Percentiles rank a stretch among this genome's conserved stretches.
Conservation (phyloP, 2,329 filamentous ascomycete species). For the Paecilomyces niveus region DNA sequence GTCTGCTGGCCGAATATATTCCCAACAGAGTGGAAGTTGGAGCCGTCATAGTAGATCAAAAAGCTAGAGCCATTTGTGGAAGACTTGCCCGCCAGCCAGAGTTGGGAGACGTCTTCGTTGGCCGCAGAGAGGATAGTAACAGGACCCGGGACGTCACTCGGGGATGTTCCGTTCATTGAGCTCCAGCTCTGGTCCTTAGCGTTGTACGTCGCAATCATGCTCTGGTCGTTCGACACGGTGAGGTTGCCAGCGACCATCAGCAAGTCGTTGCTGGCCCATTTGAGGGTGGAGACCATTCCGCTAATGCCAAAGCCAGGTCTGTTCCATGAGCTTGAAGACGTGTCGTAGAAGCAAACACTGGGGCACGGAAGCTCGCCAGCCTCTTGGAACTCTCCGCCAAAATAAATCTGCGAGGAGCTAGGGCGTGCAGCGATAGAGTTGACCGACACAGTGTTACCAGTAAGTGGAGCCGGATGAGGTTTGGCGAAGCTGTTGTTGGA, state of each 20-base stretch:
- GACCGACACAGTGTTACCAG: slow-evolving; percentile 63
- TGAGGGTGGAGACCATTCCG: slow-evolving; percentile 64
- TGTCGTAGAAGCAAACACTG: slow-evolving; percentile 72
- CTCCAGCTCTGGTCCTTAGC: slow-evolving; percentile 59
- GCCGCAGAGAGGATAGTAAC: slow-evolving; percentile 70
- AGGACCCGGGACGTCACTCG: slow-evolving; percentile 61
- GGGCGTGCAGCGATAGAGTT: slow-evolving; percentile 69
- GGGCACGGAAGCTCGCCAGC: slow-evolving; percentile 79
- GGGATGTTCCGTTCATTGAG: slow-evolving; percentile 48
- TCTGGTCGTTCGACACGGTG: slow-evolving; percentile 56
- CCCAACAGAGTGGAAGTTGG: slow-evolving; percentile 60
- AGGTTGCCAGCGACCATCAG: slow-evolving; percentile 75
- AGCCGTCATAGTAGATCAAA: slow-evolving; percentile 74
- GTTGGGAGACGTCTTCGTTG: slow-evolving; percentile 61
- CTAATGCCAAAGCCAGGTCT: slow-evolving; percentile 65
- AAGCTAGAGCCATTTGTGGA: slow-evolving; percentile 61
- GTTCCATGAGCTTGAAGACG: slow-evolving; percentile 66
- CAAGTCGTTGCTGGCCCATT: slow-evolving; percentile 66
- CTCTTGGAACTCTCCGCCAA: slow-evolving; percentile 76
- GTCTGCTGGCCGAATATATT: slow-evolving; percentile 59
- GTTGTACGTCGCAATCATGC: slow-evolving; percentile 68
- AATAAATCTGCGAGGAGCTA: slow-evolving; percentile 66
- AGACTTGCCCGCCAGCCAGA: slow-evolving; percentile 75
- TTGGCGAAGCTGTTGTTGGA: slow-evolving; percentile 52
- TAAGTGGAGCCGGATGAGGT: slow-evolving; percentile 68